A percentile compares a stretch with the other conserved stretches of the same genome.
Conservation (phyloP, 176 grass and related monocot species). For the Dactylis glomerata region DNA sequence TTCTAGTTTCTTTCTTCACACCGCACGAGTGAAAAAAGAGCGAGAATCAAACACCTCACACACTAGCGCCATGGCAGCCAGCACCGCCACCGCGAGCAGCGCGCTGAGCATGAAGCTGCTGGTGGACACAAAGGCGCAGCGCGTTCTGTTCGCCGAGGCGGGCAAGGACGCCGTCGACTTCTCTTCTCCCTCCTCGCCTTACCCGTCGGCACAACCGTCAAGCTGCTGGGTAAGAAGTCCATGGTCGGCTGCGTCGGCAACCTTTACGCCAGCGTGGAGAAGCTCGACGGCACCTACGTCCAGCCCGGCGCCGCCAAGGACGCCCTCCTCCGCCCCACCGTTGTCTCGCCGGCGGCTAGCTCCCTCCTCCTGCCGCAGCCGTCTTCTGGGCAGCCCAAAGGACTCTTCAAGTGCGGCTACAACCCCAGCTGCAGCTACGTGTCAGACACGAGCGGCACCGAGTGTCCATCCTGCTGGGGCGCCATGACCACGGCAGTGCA, state of each 20-base stretch:
- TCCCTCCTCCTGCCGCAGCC: not conserved
- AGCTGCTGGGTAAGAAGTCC: not conserved
- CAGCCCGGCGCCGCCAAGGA: not conserved
- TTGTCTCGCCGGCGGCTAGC: too few relatives aligned
- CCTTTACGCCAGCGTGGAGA: not conserved
- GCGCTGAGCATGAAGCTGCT: not conserved
- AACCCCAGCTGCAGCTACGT: too few relatives aligned
- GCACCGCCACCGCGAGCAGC: too few relatives aligned
- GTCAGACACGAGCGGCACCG: too few relatives aligned
- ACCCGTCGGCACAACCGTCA: not conserved
- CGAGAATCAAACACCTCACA: too few relatives aligned
- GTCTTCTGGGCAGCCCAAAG: too few relatives aligned
- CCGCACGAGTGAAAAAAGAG: too few relatives aligned
- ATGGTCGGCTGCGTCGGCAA: not conserved
- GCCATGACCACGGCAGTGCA: too few relatives aligned
- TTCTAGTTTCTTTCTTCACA: too few relatives aligned
- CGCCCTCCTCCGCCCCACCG: not conserved
- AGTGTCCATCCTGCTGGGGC: too few relatives aligned
- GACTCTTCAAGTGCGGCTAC: too few relatives aligned
- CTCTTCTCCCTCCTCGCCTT: conserved; percentile 11
- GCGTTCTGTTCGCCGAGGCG: conserved; percentile 22
- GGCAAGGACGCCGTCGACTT: conserved; percentile 12
- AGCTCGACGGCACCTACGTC: not conserved
- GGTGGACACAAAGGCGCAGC: not conserved
- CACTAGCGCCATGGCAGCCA: too few relatives aligned